phyloP scores from a whole-genome alignment of 1,284 basidiomycete genomes.

The Cryptococcus hybrid region DNA sequence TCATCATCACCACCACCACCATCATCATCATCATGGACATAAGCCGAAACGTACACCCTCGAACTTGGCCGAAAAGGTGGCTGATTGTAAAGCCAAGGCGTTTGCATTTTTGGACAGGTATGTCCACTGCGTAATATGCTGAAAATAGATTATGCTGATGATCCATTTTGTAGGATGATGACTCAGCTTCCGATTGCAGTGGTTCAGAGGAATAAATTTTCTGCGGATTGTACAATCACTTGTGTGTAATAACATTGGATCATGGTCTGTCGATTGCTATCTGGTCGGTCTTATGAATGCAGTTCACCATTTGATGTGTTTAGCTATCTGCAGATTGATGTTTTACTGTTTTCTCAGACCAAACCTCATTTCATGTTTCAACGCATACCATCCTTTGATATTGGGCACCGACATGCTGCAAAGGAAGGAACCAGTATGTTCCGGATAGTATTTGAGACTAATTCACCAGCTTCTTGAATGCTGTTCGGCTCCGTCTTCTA shows the following conservation, averaged over 20 bases:
- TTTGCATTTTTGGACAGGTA: constrained; percentile 49
- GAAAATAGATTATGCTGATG: neutral
- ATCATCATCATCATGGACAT: constrained; percentile 4
- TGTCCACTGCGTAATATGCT: constrained; percentile 8
- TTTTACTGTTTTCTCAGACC: neutral
- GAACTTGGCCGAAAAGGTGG: constrained; percentile 1
- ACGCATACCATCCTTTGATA: neutral
- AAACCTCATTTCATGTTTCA: too few relatives aligned
- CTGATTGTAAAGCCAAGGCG: constrained; percentile 35
- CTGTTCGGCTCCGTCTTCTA: neutral
- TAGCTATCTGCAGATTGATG: neutral
- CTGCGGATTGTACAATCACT: neutral
- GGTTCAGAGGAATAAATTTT: constrained; percentile 23
- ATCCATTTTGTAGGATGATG: constrained; percentile 62
- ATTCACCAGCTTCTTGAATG: neutral
- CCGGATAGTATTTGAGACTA: too few relatives aligned
- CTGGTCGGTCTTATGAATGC: neutral
- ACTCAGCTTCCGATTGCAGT: constrained; percentile 61
- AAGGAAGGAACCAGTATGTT: neutral
- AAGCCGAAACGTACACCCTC: neutral
- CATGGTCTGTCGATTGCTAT: neutral
- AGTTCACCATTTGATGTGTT: neutral
- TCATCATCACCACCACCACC: constrained; percentile 11
- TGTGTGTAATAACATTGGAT: neutral
- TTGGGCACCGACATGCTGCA: neutral